Evolutionary conservation across 768 basidiomycete genomes (phyloP), one percentile per base, ranked within the genome.

Genomic region (Mycena chlorophos): DNA sequence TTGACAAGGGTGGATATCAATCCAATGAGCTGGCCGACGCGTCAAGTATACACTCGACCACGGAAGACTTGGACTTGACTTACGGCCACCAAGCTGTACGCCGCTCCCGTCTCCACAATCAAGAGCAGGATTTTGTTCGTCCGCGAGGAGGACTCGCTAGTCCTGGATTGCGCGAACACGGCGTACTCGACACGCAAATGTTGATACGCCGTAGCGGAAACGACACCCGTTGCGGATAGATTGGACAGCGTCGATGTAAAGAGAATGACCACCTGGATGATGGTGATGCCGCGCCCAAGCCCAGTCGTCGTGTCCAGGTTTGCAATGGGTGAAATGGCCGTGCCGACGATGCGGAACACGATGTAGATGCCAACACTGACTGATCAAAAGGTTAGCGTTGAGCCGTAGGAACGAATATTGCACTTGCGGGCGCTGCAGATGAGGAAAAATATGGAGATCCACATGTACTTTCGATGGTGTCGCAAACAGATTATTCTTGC

Each of bases 171-270:
- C 10, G 57, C 38, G 20, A 59, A 49, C n/a, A 30, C 26, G 12
- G 54, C 42, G 34, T 50, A 42, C 14, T 51, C 38, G 22, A 17
- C 37, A 22, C 34, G 40, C 45, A 45, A 48, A 27, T 57, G 51
- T 20, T 42, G 8, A 48, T 16, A 38, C 6, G 22, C 40, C 4
- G 53, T 45, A 17, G 39, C 28, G 17, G 34, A 23, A 23, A 56
- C 55, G 27, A 56, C 55, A 12, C 52, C 60, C 1, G 60, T 61
- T 6, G 60, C 60, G 47, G 52, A 47, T 4, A 61, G 39, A 49
- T 61, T 61, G 38, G 60, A 61, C 14, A 61, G 39, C 23, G 54
- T 19, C 10, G 56, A 57, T 34, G 60, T 52, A 5, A 20, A 37
- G 38, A 61, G n/a, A 10, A 56, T 55, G 0, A 29, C n/a, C 5